Conservation (phyloP, 108 stramenopile species). For the Stephanodiscus triporus region DNA sequence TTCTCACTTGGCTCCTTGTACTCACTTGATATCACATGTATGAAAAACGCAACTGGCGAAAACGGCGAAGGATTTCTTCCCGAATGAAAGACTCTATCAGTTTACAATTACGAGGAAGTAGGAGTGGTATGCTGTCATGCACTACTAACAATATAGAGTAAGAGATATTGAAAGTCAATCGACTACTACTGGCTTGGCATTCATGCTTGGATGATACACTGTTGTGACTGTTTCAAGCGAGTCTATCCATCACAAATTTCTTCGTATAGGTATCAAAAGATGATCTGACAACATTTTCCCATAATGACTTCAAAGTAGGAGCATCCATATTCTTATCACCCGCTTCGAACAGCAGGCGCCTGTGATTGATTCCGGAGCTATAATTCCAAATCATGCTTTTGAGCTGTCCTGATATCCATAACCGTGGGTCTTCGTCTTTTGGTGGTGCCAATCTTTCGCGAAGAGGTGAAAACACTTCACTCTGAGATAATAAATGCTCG, state of each 20-base stretch:
- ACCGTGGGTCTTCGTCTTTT: slow-evolving; percentile 7
- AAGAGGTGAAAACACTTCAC: slow-evolving; percentile 4
- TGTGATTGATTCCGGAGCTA: slow-evolving; percentile 76
- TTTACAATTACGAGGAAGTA: slow-evolving; percentile 54
- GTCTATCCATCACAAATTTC: slow-evolving; percentile 43
- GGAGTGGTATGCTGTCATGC: not conserved
- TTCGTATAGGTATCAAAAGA: slow-evolving; percentile 40
- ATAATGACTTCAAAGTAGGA: slow-evolving; percentile 17
- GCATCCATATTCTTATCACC: slow-evolving; percentile 15
- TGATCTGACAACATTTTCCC: slow-evolving; percentile 44
- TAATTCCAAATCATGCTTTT: slow-evolving; percentile 79
- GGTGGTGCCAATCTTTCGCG: slow-evolving; percentile 22
- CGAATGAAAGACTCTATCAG: slow-evolving; percentile 78
- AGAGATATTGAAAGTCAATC: not conserved
- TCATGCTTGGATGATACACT: not conserved
- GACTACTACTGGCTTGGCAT: too few relatives aligned
- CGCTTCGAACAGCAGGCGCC: slow-evolving; percentile 37
- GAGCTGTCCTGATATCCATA: slow-evolving; percentile 40
- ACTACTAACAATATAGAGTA: not conserved
- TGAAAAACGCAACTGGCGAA: not conserved
- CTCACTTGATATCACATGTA: not conserved
- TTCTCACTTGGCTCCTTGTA: not conserved
- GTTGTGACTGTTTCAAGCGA: slow-evolving; percentile 4
- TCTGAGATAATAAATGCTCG: slow-evolving; percentile 47
- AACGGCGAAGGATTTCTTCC: slow-evolving; percentile 84